Base-by-base conservation (phyloP, 345 rosid genomes). In the Salix exigua region DNA sequence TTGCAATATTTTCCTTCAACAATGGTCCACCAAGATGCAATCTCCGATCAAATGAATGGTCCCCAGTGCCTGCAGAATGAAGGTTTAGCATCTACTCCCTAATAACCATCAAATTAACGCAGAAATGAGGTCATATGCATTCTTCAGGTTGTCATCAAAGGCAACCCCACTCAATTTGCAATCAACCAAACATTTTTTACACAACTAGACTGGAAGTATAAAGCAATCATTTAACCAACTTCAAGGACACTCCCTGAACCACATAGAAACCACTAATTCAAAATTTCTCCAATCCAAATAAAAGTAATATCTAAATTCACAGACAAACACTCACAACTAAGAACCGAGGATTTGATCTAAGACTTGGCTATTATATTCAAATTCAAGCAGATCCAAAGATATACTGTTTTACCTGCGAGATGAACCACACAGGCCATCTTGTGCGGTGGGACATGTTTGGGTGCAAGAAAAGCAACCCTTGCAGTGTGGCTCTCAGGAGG, bases 381-480 rank as follows among this genome's bases (percentile, higher is more conserved):
- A 71, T 60, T 37, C 30, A 68, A 51, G n/a, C 30, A 48, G 51
- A 50, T 38, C 9, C 2, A 78, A 42, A 60, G 31, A 77, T 71
- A 63, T 2, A 68, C 63, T 31, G 66, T 28, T 37, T 67, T 93
- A 92, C 99, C 99, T 77, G 98, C 99, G 82, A 96, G 99, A 82
- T 96, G 99, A 89, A 96, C 91, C 28, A 96, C 99, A 80, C 99
- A 96, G 3, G 98, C 94, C 97, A 90, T 88, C 79, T 84, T 96
- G 72, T 91, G 95, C 0, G 98, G 94, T 6, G 91, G 88, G 67
- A 92, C 88, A 26, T 33, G 77, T 72, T 92, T 96, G 0, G 97
- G 99, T 14, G 87, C 81, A 44, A 96, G 96, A 87, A 93, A 96
- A 75, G 97, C 91, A 72, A 96, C 98, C 77, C 98, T 88, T 0